These are phyloP conservation scores for Phalaenopsis equestris DNA, from an alignment of 106 monocot genomes.

Conservation along the genomic window DNA sequence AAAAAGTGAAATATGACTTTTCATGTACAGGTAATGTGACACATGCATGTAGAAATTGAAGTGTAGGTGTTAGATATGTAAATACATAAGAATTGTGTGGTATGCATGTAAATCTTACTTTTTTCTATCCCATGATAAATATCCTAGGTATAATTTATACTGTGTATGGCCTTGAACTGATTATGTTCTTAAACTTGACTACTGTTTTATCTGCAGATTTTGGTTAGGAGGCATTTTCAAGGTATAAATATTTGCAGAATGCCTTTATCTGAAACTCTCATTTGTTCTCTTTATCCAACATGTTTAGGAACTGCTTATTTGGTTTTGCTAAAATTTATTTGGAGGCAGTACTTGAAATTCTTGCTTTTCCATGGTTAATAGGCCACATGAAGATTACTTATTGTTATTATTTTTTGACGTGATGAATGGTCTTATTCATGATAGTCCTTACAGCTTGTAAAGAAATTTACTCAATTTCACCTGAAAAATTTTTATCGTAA, in stretches of 20 bases:
- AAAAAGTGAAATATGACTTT: no score
- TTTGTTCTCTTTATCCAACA: not conserved
- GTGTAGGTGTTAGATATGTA: no score
- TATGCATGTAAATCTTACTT: no score
- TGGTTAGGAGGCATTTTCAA: slow-evolving; percentile 97
- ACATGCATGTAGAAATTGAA: no score
- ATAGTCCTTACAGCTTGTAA: not conserved
- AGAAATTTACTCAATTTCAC: not conserved
- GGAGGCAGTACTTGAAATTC: not conserved
- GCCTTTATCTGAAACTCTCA: not conserved
- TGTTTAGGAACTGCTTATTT: not conserved
- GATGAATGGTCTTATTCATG: not conserved
- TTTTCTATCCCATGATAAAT: not conserved
- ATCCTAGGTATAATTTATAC: not conserved
- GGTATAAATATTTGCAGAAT: slow-evolving; percentile 32
- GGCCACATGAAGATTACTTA: not conserved
- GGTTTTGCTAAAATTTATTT: not conserved
- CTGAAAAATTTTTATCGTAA: not conserved
- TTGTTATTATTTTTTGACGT: not conserved
- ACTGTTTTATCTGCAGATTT: slow-evolving; percentile 58
- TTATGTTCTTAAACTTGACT: not conserved
- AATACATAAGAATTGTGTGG: no score
- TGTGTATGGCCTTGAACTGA: not conserved
- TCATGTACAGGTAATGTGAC: no score
- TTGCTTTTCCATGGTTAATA: not conserved